Base-by-base conservation (phyloP, 768 basidiomycete species). In the Xanthoconium stramineum region DNA sequence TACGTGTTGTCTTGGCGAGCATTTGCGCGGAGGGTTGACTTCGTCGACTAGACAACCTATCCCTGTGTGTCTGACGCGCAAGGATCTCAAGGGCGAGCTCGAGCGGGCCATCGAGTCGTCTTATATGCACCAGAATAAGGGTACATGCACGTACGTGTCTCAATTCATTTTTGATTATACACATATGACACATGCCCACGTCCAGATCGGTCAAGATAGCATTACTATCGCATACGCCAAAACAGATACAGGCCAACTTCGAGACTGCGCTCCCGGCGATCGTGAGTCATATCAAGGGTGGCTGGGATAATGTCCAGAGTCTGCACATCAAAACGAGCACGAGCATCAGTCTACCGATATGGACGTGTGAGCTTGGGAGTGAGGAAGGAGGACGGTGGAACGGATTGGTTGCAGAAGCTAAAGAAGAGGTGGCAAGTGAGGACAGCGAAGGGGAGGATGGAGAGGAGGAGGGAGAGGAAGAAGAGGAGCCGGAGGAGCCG, bases 101-200 rank as follows among this genome's bases (percentile, higher is more conserved):
- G 95, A 96, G 70, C 85, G 88, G 44, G 96, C 96, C 17, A 85
- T 99, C 61, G 86, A 86, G 5, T 94, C 94, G 12, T 95, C 96
- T 3, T 97, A 97, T 72, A 91, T 97, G 87, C 90, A 94, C 70
- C 91, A 94, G 73, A 93, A 94, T 53, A 85, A 83, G 60, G 97
- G 97, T 13, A 97, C 94, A 7, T 92, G 89, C 82, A 85, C 87
- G 91, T 95, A 76, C 50, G 93, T 82, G 17, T 6, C 28, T 17
- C 24, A 32, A 36, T 33, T 33, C 6, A 17, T 29, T 35, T 17
- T 17, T 45, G 14, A 11, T 6, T 35, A 35, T 6, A 11, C 28
- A 12, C 38, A 10, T 5, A 17, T 3, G 28, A 37, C 37, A 52
- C 24, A 53, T 3, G 28, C 2, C 24, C 12, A 44, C 32, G 33